Evolutionary conservation across 768 basidiomycete species (phyloP).

Genomic region (Tylopilus vinaceipallidus): DNA sequence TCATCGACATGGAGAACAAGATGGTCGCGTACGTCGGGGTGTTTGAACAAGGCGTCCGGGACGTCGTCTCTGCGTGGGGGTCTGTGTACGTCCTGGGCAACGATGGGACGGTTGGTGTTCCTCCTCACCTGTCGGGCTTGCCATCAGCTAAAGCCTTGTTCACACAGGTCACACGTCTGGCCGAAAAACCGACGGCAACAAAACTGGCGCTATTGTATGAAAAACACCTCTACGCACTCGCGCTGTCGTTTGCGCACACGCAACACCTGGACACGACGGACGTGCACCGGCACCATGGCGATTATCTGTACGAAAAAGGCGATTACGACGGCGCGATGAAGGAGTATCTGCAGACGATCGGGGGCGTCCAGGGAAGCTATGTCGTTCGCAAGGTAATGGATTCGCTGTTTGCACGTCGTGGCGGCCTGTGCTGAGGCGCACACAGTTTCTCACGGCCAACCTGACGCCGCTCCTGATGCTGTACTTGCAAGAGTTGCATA

Average conservation of each 20-base stretch:
- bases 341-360: conserved; percentile 89
- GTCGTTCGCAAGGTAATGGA: conserved; percentile 85
- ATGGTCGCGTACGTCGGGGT: conserved; percentile 80
- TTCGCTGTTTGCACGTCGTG: background rate
- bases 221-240: conserved; percentile 74
- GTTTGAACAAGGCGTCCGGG: conserved; percentile 80
- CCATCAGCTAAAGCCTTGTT: background rate
- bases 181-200: conserved; percentile 77
- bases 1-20: conserved; percentile 92
- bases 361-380: conserved; percentile 88
- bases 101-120: conserved; percentile 63
- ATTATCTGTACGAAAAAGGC: conserved; percentile 85
- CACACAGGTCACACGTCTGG: conserved; percentile 57
- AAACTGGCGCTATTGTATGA: conserved; percentile 86
- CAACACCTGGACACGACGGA: conserved; percentile 83
- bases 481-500: conserved; percentile 94
- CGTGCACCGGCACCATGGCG: conserved; percentile 87
- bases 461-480: conserved; percentile 93
- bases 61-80: conserved; percentile 80
- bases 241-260: conserved; percentile 78
- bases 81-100: conserved; percentile 76
- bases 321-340: conserved; percentile 94
- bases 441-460: conserved; percentile 93
- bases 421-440: conserved; percentile 3
- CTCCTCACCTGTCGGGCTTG: background rate